Evolutionary conservation across 1,139 yeast species (phyloP).

Genomic region (Suhomyces chickasaworum): DNA sequence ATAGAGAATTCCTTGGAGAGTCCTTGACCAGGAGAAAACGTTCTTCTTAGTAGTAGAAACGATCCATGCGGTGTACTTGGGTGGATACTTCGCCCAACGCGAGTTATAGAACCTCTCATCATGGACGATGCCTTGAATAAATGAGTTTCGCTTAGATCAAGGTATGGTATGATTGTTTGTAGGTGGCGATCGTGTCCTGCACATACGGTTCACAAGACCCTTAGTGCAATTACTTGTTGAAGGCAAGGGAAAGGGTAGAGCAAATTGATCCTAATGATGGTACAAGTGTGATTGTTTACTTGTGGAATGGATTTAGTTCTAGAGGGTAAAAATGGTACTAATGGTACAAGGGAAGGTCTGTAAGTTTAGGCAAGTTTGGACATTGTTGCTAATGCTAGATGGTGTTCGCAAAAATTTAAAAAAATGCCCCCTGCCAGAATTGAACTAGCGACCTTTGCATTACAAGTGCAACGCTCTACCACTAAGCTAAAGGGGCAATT

Average conservation of each 20-base stretch:
- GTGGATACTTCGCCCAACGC: slow-evolving; percentile 6
- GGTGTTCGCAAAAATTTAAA: too few species aligned
- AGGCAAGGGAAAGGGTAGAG: too few species aligned
- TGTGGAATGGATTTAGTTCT: too few species aligned
- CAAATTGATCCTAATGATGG: too few species aligned
- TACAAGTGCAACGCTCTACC: slow-evolving; percentile 97
- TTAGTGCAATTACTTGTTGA: too few species aligned
- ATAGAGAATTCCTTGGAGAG: slow-evolving; percentile 7
- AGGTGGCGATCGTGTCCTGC: slow-evolving; percentile 10
- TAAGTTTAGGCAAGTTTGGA: too few species aligned
- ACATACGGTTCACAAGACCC: not conserved
- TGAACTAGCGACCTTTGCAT: slow-evolving; percentile 95
- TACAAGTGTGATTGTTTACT: too few species aligned
- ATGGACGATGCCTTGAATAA: slow-evolving; percentile 1
- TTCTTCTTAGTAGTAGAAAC: slow-evolving; percentile 1
- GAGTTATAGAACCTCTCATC: slow-evolving; percentile 7
- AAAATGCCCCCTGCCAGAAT: slow-evolving; percentile 83
- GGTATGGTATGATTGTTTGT: slow-evolving; percentile 4
- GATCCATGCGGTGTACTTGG: not conserved
- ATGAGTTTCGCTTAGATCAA: slow-evolving; percentile 2
- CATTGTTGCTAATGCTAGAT: too few species aligned
- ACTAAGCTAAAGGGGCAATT: slow-evolving; percentile 83
- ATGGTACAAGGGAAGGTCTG: too few species aligned
- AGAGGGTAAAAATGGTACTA: too few species aligned
- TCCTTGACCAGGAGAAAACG: not conserved